Base-by-base conservation (phyloP, 345 rosid genomes). In the Psidium guajava region DNA sequence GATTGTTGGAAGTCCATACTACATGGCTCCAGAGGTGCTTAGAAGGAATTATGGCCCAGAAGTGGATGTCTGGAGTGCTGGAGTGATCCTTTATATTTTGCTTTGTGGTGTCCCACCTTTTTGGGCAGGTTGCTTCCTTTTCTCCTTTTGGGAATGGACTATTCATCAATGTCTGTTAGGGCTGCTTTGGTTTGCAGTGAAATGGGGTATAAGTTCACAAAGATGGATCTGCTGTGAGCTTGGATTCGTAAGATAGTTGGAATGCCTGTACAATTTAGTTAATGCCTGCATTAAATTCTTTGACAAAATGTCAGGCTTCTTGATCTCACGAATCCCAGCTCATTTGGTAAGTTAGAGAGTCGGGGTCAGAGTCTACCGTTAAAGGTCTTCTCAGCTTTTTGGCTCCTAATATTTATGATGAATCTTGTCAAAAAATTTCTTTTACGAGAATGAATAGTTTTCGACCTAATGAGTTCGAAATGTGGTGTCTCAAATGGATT, bases 21-120 rank as follows among this genome's bases (percentile, higher is more conserved):
- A 96, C 92, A 96, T 98, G 99, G 99, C 99, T 89, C 99, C 98
- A 1, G 98, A 96, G 93, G 98, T 96, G 80, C 92, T 97, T 53
- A 95, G 92, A 83, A 91, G 98, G 57, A 90, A 92, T 84, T 97
- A 97, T 85, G 99, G 99, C 40, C 98, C 95, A 59, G 98, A 95
- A 92, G 91, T 97, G 86, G 98, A 97, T 85, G 95, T 97, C 15
- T 96, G 99, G 99, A 96, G 99, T 86, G 99, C 99, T 56, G 98
- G 99, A 85, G 97, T 96, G 27, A 93, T 96, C 86, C 98, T 96
- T 54, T 95, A 95, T 89, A 96, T 96, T 85, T 87, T 96, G 83
- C 97, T 96, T 49, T 96, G 98, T 85, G 98, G 99, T 87, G 95
- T 96, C 82, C 98, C 99, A 0, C 99, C 98, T 84, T 97, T 97